These are phyloP conservation scores for Symbiodinium natans DNA, from an alignment of 73 alveolate genomes.

Conservation along the genomic window DNA sequence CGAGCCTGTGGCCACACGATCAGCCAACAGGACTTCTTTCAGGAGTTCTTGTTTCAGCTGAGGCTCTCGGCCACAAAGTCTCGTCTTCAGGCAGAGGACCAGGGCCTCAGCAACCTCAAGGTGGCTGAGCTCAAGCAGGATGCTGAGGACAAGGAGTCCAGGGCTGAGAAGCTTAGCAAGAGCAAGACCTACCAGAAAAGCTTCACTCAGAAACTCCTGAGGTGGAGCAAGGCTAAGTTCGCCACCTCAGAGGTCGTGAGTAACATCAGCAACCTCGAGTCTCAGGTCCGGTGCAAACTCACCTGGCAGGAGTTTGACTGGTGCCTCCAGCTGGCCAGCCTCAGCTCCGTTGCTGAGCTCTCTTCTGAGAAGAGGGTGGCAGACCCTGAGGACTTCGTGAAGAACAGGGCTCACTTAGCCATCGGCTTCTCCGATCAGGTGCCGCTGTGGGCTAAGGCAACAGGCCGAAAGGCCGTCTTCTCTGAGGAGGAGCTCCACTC, in stretches of 20 bases:
- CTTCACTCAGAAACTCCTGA: neutral
- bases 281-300: neutral
- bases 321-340: neutral
- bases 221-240: neutral
- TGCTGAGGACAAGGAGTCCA: neutral
- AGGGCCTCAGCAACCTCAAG: neutral
- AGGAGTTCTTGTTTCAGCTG: neutral
- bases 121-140: neutral
- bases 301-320: conserved; percentile 16
- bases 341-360: neutral
- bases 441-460: conserved; percentile 5
- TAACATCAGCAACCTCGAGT: neutral
- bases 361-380: neutral
- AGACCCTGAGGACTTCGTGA: neutral
- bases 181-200: neutral
- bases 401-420: neutral
- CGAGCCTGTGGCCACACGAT: neutral
- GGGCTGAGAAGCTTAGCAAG: neutral
- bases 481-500: neutral
- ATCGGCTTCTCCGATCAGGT: neutral
- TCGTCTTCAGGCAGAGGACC: neutral
- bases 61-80: neutral
- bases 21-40: neutral
- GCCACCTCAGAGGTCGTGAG: neutral
- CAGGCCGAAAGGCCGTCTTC: conserved; percentile 4